Conservation (phyloP, 164 flowering plant species). For the Liriodendron chinense region DNA sequence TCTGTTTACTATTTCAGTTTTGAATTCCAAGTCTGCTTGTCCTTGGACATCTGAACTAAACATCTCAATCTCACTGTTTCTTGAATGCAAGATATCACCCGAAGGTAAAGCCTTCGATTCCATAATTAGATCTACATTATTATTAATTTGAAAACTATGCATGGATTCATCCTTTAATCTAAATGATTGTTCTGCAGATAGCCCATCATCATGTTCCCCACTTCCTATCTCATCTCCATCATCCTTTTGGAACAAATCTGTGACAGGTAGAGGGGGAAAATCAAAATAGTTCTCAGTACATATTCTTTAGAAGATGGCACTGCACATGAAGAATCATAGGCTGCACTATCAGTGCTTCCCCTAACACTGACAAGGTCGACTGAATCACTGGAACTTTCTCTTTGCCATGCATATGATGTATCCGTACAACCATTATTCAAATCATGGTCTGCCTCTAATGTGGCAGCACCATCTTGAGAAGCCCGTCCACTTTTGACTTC, state of each 20-base stretch:
- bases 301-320: constrained; percentile 33
- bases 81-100: constrained; percentile 19
- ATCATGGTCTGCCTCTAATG: constrained; percentile 24
- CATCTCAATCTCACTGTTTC: constrained; percentile 40
- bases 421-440: constrained; percentile 38
- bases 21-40: constrained; percentile 19
- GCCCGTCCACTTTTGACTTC: constrained; percentile 28
- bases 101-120: constrained; percentile 47
- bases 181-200: constrained; percentile 28
- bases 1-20: constrained; percentile 33
- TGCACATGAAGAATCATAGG: constrained; percentile 42
- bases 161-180: constrained; percentile 44
- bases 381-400: constrained; percentile 50
- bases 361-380: constrained; percentile 52
- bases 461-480: constrained; percentile 34
- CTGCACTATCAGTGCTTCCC: constrained; percentile 46
- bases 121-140: constrained; percentile 62
- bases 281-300: constrained; percentile 44
- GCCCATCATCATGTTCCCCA: constrained; percentile 22
- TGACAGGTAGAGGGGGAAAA: constrained; percentile 72
- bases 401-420: constrained; percentile 30
- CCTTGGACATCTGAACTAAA: constrained; percentile 25
- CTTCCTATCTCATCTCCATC: constrained; percentile 24
- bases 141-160: constrained; percentile 71
- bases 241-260: constrained; percentile 56